These are phyloP conservation scores for Linaria vulgaris DNA, from an alignment of 257 asterid species.

Conservation along the genomic window DNA sequence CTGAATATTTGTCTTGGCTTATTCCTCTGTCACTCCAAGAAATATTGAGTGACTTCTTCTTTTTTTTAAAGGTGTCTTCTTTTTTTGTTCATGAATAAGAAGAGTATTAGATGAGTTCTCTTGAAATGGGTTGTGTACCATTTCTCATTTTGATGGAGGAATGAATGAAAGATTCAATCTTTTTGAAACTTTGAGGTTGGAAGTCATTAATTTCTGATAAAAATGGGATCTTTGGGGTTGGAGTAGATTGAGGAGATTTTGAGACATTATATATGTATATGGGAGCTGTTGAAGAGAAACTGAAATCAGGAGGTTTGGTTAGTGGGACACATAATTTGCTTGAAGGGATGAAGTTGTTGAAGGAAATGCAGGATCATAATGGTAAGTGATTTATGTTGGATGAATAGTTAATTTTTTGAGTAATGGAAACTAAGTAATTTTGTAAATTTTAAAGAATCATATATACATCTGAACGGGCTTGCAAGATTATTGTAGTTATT, in stretches of 20 bases:
- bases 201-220: slow-evolving; percentile 18
- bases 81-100: slow-evolving; percentile 19
- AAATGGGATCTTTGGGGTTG: slow-evolving; percentile 39
- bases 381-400: slow-evolving; percentile 49
- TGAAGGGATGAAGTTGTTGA: slow-evolving; percentile 79
- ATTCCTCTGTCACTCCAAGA: slow-evolving; percentile 33
- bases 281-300: slow-evolving; percentile 62
- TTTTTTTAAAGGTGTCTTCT: slow-evolving; percentile 7
- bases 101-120: slow-evolving; percentile 18
- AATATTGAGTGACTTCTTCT: slow-evolving; percentile 11
- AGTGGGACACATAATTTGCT: slow-evolving; percentile 55
- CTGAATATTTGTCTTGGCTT: slow-evolving; percentile 34
- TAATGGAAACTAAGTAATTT: too few relatives aligned
- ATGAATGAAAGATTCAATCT: slow-evolving; percentile 20
- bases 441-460: background rate
- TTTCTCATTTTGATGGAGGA: slow-evolving; percentile 1
- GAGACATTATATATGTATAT: slow-evolving; percentile 24
- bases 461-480: background rate
- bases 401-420: slow-evolving; percentile 10
- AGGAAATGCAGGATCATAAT: slow-evolving; percentile 77
- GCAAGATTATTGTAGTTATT: background rate
- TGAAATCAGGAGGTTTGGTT: slow-evolving; percentile 53
- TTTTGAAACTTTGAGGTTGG: slow-evolving; percentile 16
- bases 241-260: slow-evolving; percentile 19
- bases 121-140: slow-evolving; percentile 9